Evolutionary conservation across 2,329 filamentous ascomycete genomes (phyloP).

Genomic region (Pseudogymnoascus sp.): DNA sequence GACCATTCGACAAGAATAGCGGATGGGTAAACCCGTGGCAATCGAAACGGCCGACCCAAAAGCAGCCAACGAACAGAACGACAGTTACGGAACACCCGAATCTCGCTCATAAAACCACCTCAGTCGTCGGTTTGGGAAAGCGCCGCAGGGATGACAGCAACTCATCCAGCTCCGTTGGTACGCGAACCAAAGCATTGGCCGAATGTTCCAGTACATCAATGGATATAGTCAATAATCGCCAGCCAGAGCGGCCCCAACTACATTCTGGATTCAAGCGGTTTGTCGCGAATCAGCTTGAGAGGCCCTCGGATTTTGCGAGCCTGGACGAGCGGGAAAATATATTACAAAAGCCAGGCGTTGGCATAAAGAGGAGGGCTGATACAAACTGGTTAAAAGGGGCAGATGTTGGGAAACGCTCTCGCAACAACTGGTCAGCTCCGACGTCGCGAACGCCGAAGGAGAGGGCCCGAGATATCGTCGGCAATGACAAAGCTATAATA

Average conservation of each 20-base stretch:
- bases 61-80: neutral
- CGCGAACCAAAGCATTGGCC: neutral
- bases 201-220: neutral
- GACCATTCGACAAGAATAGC: slow-evolving; percentile 49
- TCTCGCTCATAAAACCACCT: neutral
- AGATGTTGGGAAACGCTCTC: slow-evolving; percentile 25
- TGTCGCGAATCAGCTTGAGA: neutral
- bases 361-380: slow-evolving; percentile 14
- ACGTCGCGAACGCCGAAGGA: slow-evolving; percentile 25
- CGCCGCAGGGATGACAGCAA: neutral
- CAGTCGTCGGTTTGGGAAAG: neutral
- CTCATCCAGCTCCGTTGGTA: neutral
- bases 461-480: neutral
- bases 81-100: neutral
- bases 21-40: slow-evolving; percentile 51
- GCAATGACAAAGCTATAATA: neutral
- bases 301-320: neutral
- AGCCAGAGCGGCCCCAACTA: neutral
- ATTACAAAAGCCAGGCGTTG: neutral
- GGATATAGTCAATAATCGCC: slow-evolving; percentile 3
- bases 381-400: slow-evolving; percentile 27
- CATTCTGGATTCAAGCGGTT: neutral
- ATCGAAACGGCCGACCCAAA: slow-evolving; percentile 21
- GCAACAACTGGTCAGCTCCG: slow-evolving; percentile 22
- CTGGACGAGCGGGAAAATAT: neutral